Evolutionary conservation across 23 red algal genomes (phyloP), one percentile per base, ranked within the genome.

Genomic region (Agarophyton chilense): DNA sequence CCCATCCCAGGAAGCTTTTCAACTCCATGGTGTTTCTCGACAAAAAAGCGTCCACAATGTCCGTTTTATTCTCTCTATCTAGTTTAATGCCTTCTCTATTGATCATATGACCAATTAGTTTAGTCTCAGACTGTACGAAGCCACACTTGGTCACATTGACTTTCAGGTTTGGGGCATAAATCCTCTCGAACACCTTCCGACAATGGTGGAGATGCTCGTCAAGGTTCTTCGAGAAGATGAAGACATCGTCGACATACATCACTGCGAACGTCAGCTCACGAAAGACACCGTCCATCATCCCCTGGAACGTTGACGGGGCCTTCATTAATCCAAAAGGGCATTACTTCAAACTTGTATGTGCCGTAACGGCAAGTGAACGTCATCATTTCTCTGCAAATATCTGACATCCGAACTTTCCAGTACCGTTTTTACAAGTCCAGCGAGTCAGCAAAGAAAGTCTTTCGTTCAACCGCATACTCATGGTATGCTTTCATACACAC

Each of bases 261-360:
- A 21, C 10, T 1, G 39, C 67, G 43, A 41, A 63, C 16, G 40
- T 45, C 3, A 64, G 51, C 1, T 35, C 16, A 10, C 52, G 24
- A 21, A 82, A 51, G 2, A 82, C 41, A 10, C 38, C 36, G 34
- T 82, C 54, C 34, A 82, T 56, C 42, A 63, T 63, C 25, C 52
- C 35, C 42, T 82, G 52, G 32, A 82, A 82, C 1, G 78, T 82
- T 1, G 52, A 56, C 41, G 78, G 52, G 0, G 78, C 78, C 12
- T 82, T 65, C 52, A 63, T 82, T 9, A 82, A 35, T 10, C 78
- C 78, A 13, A 64, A 82, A 7, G 78, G 78, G n/a, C 78, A 82
- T 82, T 0, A 63, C 35, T 11, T 58, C 57, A 4, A 41, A 86
- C 14, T 86, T 45, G 22, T 52, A 86, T 0, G 61, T 86, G 1